Evolutionary conservation across 805 yeast species (phyloP), one percentile per base, ranked within the genome.

Genomic region (Kuraishia molischiana): DNA sequence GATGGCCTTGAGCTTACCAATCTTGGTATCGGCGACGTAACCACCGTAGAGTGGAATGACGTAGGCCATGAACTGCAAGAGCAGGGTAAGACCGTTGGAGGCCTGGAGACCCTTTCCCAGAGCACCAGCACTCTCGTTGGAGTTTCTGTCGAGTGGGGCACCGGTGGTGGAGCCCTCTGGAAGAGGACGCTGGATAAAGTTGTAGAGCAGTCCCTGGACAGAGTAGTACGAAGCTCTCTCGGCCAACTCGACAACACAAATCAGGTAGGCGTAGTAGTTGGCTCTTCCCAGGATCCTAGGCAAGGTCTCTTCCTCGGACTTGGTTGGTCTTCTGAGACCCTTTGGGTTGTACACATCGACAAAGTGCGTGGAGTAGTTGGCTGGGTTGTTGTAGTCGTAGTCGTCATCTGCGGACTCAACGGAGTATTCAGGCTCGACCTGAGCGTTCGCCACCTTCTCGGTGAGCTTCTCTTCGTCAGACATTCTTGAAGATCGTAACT

Each of bases 211-310:
- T 30, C 68, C 69, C n/a, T 62, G 47, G 4, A 69, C 62, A 3
- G 75, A 69, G 42, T 69, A 72, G 47, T 69, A 72, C 0, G 77
- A 71, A 19, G 71, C 74, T 52, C 78, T 56, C 53, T 72, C 78
- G 15, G 75, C 71, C 39, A 72, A 61, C 44, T 72, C 78, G 24
- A 66, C 56, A 4, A 62, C 36, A 42, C 67, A 56, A 10, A 78
- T 67, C 38, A 75, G 56, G 56, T 74, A 75, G 29, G 69, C 56
- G 22, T 65, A 61, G 39, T 59, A 59, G 11, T 76, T 71, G 36
- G 77, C 70, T 22, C 60, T 51, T 28, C 78, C 81, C 17, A 64
- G 50, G 9, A 64, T 48, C 41, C 61, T 56, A 40, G 64, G 56
- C 34, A 58, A 55, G 2, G 49, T 51, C 3, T 41, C 34, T 28